A percentile compares a stretch with the other conserved stretches of the same genome.
These are phyloP conservation scores for cucumber (Cucumis sativus) DNA, from an alignment of 306 rosid species.

Conservation along the genomic window DNA sequence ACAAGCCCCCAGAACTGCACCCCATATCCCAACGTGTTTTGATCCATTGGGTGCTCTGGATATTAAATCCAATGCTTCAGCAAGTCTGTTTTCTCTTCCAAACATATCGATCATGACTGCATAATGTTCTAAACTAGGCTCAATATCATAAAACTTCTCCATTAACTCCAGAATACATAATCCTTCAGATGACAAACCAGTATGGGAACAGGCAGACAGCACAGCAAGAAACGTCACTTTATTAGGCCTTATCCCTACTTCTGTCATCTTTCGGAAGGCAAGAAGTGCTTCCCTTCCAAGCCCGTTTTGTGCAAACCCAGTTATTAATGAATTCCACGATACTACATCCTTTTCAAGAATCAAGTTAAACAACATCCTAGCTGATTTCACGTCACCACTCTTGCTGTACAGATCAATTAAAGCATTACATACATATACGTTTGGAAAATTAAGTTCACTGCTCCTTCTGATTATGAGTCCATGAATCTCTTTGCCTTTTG, in stretches of 20 bases:
- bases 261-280: slow-evolving; percentile 38
- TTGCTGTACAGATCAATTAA: slow-evolving; percentile 48
- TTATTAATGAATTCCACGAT: slow-evolving; percentile 44
- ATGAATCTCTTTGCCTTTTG: slow-evolving; percentile 47
- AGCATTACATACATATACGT: slow-evolving; percentile 34
- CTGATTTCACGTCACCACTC: slow-evolving; percentile 45
- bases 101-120: slow-evolving; percentile 49
- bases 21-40: slow-evolving; percentile 42
- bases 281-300: slow-evolving; percentile 27
- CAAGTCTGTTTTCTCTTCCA: slow-evolving; percentile 47
- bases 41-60: slow-evolving; percentile 24
- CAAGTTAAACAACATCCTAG: slow-evolving; percentile 31
- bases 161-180: slow-evolving; percentile 28
- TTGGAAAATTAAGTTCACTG: slow-evolving; percentile 18
- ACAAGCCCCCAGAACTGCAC: slow-evolving; percentile 51
- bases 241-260: slow-evolving; percentile 38
- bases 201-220: slow-evolving; percentile 47
- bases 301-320: slow-evolving; percentile 48
- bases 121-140: slow-evolving; percentile 36
- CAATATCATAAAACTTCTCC: slow-evolving; percentile 28
- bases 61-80: slow-evolving; percentile 34
- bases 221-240: slow-evolving; percentile 44
- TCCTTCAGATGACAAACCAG: slow-evolving; percentile 41
- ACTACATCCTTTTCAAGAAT: slow-evolving; percentile 26
- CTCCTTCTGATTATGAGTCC: slow-evolving; percentile 27